Percentiles rank a stretch among this genome's conserved stretches.
Evolutionary conservation across 1,284 basidiomycete species (phyloP).

Genomic region (Puccinia coronata): DNA sequence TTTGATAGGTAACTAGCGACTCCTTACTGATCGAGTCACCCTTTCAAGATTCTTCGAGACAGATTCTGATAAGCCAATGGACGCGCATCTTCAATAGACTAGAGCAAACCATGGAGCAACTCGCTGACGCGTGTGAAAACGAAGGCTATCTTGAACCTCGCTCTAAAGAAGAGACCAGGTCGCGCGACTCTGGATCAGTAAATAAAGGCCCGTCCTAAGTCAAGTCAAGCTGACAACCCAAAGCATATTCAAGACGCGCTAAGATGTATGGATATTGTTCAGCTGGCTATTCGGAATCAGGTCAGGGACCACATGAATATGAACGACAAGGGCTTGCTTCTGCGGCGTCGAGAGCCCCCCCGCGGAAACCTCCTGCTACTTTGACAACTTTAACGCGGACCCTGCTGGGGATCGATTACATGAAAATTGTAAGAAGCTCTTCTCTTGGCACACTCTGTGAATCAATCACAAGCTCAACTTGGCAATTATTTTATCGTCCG

Average conservation of each 20-base stretch:
- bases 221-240: background rate
- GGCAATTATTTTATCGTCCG: background rate
- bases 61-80: background rate
- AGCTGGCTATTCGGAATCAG: background rate
- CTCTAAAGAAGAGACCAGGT: background rate
- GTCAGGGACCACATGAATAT: background rate
- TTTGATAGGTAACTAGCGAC: slow-evolving; percentile 71
- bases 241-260: background rate
- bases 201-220: background rate
- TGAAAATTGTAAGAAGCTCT: slow-evolving; percentile 23
- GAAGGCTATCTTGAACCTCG: background rate
- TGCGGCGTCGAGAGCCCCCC: background rate
- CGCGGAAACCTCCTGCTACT: background rate
- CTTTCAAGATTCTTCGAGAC: background rate
- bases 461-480: background rate
- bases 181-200: background rate
- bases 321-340: background rate
- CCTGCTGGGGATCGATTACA: slow-evolving; percentile 39
- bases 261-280: background rate
- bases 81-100: background rate
- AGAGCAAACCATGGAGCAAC: slow-evolving; percentile 9
- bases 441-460: background rate
- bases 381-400: slow-evolving; percentile 38
- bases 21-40: background rate
- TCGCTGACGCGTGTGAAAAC: slow-evolving; percentile 4